These are phyloP conservation scores for Pleurotus pulmonarius DNA, from an alignment of 768 basidiomycete species.

Conservation along the genomic window DNA sequence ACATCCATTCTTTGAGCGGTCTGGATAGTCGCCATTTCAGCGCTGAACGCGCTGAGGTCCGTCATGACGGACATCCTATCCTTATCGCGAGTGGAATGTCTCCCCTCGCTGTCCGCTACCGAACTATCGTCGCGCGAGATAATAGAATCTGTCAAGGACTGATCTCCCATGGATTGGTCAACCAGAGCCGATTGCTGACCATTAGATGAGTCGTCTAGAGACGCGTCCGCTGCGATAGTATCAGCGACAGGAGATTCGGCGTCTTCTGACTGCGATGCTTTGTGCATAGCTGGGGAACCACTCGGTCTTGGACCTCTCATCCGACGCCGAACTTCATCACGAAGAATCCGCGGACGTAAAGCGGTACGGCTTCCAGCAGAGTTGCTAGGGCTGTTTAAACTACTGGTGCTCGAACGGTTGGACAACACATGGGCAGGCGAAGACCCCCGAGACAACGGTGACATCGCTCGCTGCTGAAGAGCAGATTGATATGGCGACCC, in stretches of 20 bases:
- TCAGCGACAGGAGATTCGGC: no score
- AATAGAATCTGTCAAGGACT: no score
- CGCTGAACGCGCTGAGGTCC: conserved; percentile 38
- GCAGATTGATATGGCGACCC: conserved; percentile 2
- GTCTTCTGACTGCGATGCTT: background rate
- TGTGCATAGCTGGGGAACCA: background rate
- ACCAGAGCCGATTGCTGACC: no score
- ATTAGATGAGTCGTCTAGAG: no score
- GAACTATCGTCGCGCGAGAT: no score
- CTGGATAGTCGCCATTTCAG: conserved; percentile 47
- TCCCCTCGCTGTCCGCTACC: background rate
- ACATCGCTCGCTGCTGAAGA: conserved; percentile 6
- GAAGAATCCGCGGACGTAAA: conserved; percentile 38
- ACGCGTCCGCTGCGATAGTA: no score
- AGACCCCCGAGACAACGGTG: conserved; percentile 8
- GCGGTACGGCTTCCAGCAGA: conserved; percentile 15
- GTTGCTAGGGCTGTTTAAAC: conserved; percentile 11
- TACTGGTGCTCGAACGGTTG: background rate
- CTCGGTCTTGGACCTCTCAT: conserved; percentile 25
- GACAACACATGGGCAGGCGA: conserved; percentile 11
- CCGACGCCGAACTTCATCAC: conserved; percentile 49
- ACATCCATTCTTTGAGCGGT: conserved; percentile 36
- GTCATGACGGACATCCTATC: conserved; percentile 37
- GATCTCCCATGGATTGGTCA: no score
- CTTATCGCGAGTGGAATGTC: conserved; percentile 17